Evolutionary conservation across 2,329 filamentous ascomycete species (phyloP), one percentile per base, ranked within the genome.

Genomic region (Sporothrix euskadiensis): DNA sequence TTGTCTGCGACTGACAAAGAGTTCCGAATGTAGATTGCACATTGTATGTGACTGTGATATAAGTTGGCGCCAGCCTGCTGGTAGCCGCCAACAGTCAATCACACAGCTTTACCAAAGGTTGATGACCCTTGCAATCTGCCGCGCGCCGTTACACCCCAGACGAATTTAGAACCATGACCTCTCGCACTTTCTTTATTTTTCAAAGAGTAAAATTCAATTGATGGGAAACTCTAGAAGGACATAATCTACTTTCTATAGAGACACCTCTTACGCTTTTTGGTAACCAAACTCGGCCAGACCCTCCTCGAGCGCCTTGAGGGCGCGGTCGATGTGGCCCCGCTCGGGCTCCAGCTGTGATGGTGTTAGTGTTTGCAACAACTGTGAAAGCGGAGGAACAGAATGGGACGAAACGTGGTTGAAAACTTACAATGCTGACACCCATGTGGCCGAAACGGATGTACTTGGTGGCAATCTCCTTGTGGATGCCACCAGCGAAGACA

Each of bases 371-470:
- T 70, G 77, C 71, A 16, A 61, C 54, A 30, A 44, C 9, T 49
- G 7, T 35, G 14, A 7, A 66, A 2, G n/a, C 12, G n/a, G 44
- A n/a, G 26, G 47, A 57, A 22, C 35, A 57, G 1, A 49, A 26
- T 49, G 7, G 32, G 19, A 56, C 26, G 8, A 39, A 16, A 12
- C 26, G 22, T 39, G 19, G 22, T 32, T 2, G 26, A 19, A 14
- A 19, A 86, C 89, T 84, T 83, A 90, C 89, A 77, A 94, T 92
- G 80, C 92, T 96, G 75, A 98, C 93, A 78, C 96, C 96, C 96
- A 99, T 99, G 82, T 98, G 96, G 59, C 96, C 96, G 79, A 99
- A 96, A 39, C 96, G 90, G 78, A 99, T 92, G 82, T 99, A 99
- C 85, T 93, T 96, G 75, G 92, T 85, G 2, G 93, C 94, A 82